A percentile compares a stretch with the other conserved stretches of the same genome.
These are phyloP conservation scores for Tardiomyces depauwii DNA, from an alignment of 1,139 yeast genomes.

Conservation along the genomic window DNA sequence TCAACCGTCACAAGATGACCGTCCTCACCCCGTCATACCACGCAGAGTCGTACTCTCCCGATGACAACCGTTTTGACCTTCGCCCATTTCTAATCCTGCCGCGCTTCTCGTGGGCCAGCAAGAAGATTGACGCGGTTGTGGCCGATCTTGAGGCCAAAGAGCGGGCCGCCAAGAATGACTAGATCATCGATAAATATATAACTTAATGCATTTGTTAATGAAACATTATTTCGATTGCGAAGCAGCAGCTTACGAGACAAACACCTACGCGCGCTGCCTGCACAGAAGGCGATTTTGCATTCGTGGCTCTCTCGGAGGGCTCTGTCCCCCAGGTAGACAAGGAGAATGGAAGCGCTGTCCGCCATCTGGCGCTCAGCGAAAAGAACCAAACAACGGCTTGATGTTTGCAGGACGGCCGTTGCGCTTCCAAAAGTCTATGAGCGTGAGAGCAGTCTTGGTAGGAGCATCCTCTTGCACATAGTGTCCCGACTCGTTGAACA, in stretches of 20 bases:
- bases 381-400: conserved; percentile 19
- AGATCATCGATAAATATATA: too few relatives aligned
- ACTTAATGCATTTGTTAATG: neutral
- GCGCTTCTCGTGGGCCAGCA: conserved; percentile 81
- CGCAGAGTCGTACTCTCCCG: conserved; percentile 97
- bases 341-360: too few relatives aligned
- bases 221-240: neutral
- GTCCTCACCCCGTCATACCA: conserved; percentile 94
- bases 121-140: conserved; percentile 73
- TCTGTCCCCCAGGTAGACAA: too few relatives aligned
- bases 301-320: too few relatives aligned
- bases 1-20: conserved; percentile 94
- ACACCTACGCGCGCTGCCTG: too few relatives aligned
- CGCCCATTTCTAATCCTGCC: conserved; percentile 91
- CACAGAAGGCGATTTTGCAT: too few relatives aligned
- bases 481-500: conserved; percentile 77
- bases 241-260: neutral
- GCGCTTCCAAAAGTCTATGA: conserved; percentile 43
- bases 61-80: conserved; percentile 89
- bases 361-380: conserved; percentile 12
- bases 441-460: conserved; percentile 38
- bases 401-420: conserved; percentile 30
- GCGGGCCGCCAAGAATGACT: neutral
- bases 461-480: conserved; percentile 90
- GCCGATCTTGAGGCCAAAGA: neutral